Conservation (phyloP, 768 basidiomycete species). For the Rhizopogon roseolus region DNA sequence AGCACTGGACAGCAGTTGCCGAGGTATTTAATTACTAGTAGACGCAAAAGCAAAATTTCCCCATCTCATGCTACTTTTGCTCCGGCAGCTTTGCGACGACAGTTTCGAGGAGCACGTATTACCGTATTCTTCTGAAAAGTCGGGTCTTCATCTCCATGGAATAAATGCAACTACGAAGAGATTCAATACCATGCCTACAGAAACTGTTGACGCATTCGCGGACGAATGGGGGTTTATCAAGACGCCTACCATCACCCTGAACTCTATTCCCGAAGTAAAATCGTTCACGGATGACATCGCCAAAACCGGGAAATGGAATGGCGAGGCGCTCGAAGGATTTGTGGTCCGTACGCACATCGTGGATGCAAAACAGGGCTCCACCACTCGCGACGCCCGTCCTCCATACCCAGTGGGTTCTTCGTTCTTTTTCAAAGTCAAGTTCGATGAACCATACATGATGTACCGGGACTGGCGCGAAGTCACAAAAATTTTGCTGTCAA, state of each 20-base stretch:
- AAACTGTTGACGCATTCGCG: slow-evolving; percentile 73
- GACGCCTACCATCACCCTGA: slow-evolving; percentile 54
- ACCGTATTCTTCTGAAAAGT: slow-evolving; percentile 70
- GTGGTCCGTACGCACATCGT: slow-evolving; percentile 78
- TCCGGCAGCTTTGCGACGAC: slow-evolving; percentile 86
- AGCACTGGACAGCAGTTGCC: slow-evolving; percentile 84
- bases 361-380: slow-evolving; percentile 30
- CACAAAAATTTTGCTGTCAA: slow-evolving; percentile 68
- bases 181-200: slow-evolving; percentile 70
- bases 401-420: slow-evolving; percentile 79
- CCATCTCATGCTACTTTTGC: not conserved
- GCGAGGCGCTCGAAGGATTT: slow-evolving; percentile 87
- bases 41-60: not conserved
- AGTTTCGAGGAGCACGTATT: slow-evolving; percentile 96
- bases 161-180: slow-evolving; percentile 64
- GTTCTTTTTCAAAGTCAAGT: slow-evolving; percentile 99
- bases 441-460: slow-evolving; percentile 98
- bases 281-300: slow-evolving; percentile 67
- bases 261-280: slow-evolving; percentile 62
- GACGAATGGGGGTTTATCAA: slow-evolving; percentile 88
- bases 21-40: slow-evolving; percentile 53
- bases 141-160: slow-evolving; percentile 92
- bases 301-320: slow-evolving; percentile 72
- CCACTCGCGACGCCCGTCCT: slow-evolving; percentile 29
- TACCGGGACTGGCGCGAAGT: slow-evolving; percentile 97